These are phyloP conservation scores for Angomonas desouzai DNA, from an alignment of 208 protist genomes.

Conservation along the genomic window DNA sequence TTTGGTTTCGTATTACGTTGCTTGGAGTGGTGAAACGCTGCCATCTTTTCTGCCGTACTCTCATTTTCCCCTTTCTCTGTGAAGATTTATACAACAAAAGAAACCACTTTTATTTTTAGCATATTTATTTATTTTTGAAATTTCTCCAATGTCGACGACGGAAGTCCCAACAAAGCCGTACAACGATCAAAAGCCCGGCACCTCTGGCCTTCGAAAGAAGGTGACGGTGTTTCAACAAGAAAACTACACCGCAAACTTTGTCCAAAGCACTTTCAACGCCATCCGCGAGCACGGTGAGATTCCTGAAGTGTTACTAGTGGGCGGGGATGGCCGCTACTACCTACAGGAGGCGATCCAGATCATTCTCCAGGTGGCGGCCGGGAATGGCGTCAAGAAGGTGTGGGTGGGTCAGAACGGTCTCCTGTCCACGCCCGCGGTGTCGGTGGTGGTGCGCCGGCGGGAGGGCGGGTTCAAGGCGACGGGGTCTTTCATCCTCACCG, in stretches of 20 bases:
- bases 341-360: constrained; percentile 89
- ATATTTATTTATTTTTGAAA: neutral
- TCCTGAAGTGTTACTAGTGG: constrained; percentile 88
- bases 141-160: neutral
- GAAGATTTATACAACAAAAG: too few relatives aligned
- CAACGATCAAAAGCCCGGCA: constrained; percentile 94
- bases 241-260: constrained; percentile 97
- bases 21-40: too few relatives aligned
- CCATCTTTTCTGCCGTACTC: neutral
- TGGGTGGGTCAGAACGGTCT: constrained; percentile 92
- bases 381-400: constrained; percentile 87
- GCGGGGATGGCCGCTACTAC: constrained; percentile 97
- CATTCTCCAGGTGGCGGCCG: constrained; percentile 93
- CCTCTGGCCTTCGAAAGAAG: constrained; percentile 96
- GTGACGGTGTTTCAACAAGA: constrained; percentile 87
- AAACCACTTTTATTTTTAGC: neutral
- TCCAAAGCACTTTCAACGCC: constrained; percentile 94
- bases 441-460: constrained; percentile 87
- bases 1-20: too few relatives aligned
- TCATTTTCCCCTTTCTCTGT: neutral
- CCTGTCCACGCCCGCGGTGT: constrained; percentile 96
- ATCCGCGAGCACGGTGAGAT: constrained; percentile 48
- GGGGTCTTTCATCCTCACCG: constrained; percentile 97
- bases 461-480: constrained; percentile 35
- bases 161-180: constrained; percentile 49